Base-by-base conservation (phyloP, 305 asterid genomes). In the Fraxinus latifolia region DNA sequence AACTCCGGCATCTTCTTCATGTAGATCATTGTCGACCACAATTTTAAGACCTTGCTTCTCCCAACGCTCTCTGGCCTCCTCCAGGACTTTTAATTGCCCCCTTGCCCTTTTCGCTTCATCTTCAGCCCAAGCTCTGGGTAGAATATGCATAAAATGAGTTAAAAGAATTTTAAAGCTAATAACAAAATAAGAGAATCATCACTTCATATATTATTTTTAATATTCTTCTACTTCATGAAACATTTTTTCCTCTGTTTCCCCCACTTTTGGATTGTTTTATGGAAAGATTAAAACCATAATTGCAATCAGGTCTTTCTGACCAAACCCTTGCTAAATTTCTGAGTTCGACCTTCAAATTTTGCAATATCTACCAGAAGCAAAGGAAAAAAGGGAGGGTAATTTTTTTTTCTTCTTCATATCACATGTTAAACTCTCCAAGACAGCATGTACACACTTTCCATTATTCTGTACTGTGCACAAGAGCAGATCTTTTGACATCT, bases 21-120 rank as follows among this genome's bases (percentile, higher is more conserved):
- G 97, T 98, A 95, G 90, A 86, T 93, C 98, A 47, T 86, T 80
- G 82, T 90, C 97, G 23, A 95, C 97, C n/a, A 95, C 91, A 77
- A 95, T 94, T 89, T 90, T 94, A 81, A 95, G 82, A 85, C 99
- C 99, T 81, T 88, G 97, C 23, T 82, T 90, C 84, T 91, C 92
- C 97, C 98, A 95, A 70, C 89, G 95, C 21, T 87, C 94, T 88
- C 97, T 86, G 58, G 97, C 98, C 86, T 86, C 97, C 47, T 94
- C 97, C 87, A 95, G 86, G 72, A 93, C 91, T 84, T 89, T 93
- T 32, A 93, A 97, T 89, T 94, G 99, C 80, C 90, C 96, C 85
- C 95, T 89, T 83, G 97, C 99, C 85, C 90, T 93, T 87, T 89
- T 95, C 36, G 96, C 97, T 87, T 95, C 99, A 33, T 94, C 97